These are phyloP conservation scores for Geotrichum siamense DNA, from an alignment of 1,139 yeast species.

Conservation along the genomic window DNA sequence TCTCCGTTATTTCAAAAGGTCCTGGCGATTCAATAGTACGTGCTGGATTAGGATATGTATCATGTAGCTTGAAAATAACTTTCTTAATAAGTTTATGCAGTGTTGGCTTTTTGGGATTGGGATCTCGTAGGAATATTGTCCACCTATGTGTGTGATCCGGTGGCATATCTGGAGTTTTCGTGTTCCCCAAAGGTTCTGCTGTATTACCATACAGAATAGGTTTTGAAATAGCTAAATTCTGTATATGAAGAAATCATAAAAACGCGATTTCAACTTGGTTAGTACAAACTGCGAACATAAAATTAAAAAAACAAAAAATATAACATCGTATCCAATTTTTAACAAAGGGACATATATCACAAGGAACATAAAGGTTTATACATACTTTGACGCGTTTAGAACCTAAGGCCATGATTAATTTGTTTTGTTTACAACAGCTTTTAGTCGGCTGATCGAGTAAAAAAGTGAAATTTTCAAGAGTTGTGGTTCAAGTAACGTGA, in stretches of 20 bases:
- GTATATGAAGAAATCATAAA: too few species aligned
- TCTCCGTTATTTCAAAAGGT: conserved; percentile 92
- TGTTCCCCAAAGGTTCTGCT: conserved; percentile 62
- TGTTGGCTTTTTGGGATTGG: conserved; percentile 51
- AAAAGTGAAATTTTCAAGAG: too few species aligned
- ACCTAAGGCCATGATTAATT: conserved; percentile 18
- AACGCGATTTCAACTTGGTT: conserved; percentile 1
- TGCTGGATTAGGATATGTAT: conserved; percentile 80
- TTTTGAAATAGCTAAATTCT: conserved; percentile 72
- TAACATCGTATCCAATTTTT: not conserved
- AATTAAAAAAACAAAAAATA: not conserved
- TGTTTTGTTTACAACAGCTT: too few species aligned
- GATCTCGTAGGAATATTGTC: conserved; percentile 90
- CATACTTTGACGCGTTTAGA: conserved; percentile 18
- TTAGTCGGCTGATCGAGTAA: too few species aligned
- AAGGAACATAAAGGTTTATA: not conserved
- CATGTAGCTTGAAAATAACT: conserved; percentile 91
- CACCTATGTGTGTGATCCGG: conserved; percentile 90
- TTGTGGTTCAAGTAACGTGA: too few species aligned
- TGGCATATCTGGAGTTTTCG: conserved; percentile 64
- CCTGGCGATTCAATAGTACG: conserved; percentile 71
- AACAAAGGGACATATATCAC: not conserved
- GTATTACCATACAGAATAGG: conserved; percentile 86
- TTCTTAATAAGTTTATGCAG: conserved; percentile 76
- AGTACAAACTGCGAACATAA: too few species aligned